Conservation (phyloP, 495 filamentous ascomycete genomes). For the Aspergillus steynii region DNA sequence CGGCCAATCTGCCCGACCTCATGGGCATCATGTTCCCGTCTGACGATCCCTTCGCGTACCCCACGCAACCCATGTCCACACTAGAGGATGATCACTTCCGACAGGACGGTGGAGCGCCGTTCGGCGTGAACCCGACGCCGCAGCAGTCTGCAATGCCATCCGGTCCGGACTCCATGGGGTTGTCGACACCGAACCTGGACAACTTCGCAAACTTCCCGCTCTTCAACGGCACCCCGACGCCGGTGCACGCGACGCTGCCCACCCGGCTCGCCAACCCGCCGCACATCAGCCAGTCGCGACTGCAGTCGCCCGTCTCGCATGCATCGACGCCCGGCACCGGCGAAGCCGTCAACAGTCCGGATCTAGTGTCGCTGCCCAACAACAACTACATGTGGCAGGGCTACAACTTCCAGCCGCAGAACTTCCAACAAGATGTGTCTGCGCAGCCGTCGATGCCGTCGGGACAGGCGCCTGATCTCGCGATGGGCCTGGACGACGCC, state of each 20-base stretch:
- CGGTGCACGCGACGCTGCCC: slow-evolving; percentile 31
- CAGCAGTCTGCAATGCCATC: slow-evolving; percentile 20
- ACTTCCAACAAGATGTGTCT: slow-evolving; percentile 19
- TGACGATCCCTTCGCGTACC: slow-evolving; percentile 85
- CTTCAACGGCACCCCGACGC: slow-evolving; percentile 22
- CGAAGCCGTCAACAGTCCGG: slow-evolving; percentile 43
- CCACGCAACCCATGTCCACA: slow-evolving; percentile 75
- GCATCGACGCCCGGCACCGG: slow-evolving; percentile 28
- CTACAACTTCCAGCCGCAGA: slow-evolving; percentile 38
- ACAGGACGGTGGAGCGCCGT: slow-evolving; percentile 24
- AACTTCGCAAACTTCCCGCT: slow-evolving; percentile 29
- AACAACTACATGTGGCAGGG: slow-evolving; percentile 49
- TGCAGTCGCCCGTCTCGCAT: slow-evolving; percentile 40
- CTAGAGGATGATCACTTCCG: slow-evolving; percentile 55
- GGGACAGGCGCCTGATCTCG: slow-evolving; percentile 25
- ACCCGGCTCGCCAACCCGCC: slow-evolving; percentile 28
- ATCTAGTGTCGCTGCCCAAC: slow-evolving; percentile 48
- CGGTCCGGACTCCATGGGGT: slow-evolving; percentile 22
- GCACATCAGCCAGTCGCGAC: slow-evolving; percentile 28
- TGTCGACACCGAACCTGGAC: slow-evolving; percentile 31
- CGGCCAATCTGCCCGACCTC: slow-evolving; percentile 63
- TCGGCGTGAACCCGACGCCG: slow-evolving; percentile 16
- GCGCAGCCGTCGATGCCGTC: slow-evolving; percentile 23
- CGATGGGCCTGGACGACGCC: slow-evolving; percentile 34
- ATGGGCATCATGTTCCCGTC: slow-evolving; percentile 92